Percentiles rank a stretch among this genome's conserved stretches.
phyloP scores from a whole-genome alignment of 2,329 filamentous ascomycete genomes.

The Penicillium sclerotiorum region DNA sequence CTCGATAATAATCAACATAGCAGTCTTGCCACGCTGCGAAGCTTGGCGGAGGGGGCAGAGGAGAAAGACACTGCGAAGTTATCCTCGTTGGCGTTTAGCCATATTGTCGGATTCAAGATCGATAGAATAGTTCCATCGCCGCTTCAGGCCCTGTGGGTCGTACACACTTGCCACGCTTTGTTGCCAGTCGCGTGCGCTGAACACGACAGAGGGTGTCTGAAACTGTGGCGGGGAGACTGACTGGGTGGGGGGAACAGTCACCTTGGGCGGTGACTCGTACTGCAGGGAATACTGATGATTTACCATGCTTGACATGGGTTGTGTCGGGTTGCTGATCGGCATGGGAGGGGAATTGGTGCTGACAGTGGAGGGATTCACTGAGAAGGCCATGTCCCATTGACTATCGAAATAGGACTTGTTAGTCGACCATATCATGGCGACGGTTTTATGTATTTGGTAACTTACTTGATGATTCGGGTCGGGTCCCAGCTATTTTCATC shows the following conservation, averaged over 20 bases:
- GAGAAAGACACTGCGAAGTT: no score
- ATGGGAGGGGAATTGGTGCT: slow-evolving; percentile 48
- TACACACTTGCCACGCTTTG: slow-evolving; percentile 52
- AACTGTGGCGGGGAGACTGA: slow-evolving; percentile 37
- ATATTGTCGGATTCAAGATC: slow-evolving; percentile 34
- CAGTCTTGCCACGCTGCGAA: no score
- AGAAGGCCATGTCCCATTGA: slow-evolving; percentile 95
- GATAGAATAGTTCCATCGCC: slow-evolving; percentile 46
- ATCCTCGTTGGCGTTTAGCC: slow-evolving; percentile 38
- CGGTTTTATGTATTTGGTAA: slow-evolving; percentile 27
- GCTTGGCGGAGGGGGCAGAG: neutral
- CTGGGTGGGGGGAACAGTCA: slow-evolving; percentile 34
- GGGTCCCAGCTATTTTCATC: slow-evolving; percentile 80
- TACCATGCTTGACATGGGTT: slow-evolving; percentile 30
- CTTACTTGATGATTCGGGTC: slow-evolving; percentile 85
- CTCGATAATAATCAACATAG: no score
- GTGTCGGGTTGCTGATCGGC: slow-evolving; percentile 33
- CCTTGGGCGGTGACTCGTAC: slow-evolving; percentile 35
- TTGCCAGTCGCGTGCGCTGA: slow-evolving; percentile 52
- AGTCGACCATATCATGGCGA: slow-evolving; percentile 26
- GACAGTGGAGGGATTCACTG: slow-evolving; percentile 60
- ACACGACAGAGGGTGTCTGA: slow-evolving; percentile 38
- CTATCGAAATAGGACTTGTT: slow-evolving; percentile 48
- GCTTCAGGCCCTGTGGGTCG: slow-evolving; percentile 49
- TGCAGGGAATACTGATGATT: slow-evolving; percentile 39